Evolutionary conservation across 371 early-diverging fungal genomes (phyloP).

Genomic region (Blastocladiella emersonii): DNA sequence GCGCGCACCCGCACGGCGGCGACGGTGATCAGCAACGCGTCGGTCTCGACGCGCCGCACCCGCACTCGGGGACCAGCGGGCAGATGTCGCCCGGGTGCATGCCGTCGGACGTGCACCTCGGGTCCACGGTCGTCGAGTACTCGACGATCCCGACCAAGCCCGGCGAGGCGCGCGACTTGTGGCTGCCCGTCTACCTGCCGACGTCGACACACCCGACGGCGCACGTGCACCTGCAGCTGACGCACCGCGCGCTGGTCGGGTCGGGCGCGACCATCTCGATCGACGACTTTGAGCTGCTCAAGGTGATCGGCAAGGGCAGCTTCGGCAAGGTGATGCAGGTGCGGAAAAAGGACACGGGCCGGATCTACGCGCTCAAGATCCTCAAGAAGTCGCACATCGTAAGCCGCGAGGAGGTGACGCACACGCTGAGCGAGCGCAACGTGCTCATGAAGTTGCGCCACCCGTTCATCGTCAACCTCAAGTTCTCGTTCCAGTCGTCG

Average conservation of each 20-base stretch:
- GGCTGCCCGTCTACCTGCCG: neutral
- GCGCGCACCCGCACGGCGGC: no score
- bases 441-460: slow-evolving; percentile 69
- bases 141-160: neutral
- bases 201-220: neutral
- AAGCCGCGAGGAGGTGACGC: slow-evolving; percentile 71
- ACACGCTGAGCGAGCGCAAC: slow-evolving; percentile 79
- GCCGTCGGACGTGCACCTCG: neutral
- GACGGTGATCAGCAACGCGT: no score
- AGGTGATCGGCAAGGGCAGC: slow-evolving; percentile 88
- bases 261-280: slow-evolving; percentile 37
- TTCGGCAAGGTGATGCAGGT: slow-evolving; percentile 97
- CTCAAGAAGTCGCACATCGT: slow-evolving; percentile 87
- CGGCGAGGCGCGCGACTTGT: neutral
- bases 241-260: neutral
- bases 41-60: no score
- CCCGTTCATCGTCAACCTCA: slow-evolving; percentile 76
- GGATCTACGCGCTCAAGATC: slow-evolving; percentile 96
- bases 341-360: slow-evolving; percentile 78
- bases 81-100: neutral
- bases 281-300: slow-evolving; percentile 85
- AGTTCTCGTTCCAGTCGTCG: slow-evolving; percentile 74
- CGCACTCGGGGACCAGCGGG: neutral
- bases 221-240: neutral
- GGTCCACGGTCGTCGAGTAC: neutral